phyloP scores from a whole-genome alignment of 2,329 filamentous ascomycete species.

The Tolypocladium sp. region DNA sequence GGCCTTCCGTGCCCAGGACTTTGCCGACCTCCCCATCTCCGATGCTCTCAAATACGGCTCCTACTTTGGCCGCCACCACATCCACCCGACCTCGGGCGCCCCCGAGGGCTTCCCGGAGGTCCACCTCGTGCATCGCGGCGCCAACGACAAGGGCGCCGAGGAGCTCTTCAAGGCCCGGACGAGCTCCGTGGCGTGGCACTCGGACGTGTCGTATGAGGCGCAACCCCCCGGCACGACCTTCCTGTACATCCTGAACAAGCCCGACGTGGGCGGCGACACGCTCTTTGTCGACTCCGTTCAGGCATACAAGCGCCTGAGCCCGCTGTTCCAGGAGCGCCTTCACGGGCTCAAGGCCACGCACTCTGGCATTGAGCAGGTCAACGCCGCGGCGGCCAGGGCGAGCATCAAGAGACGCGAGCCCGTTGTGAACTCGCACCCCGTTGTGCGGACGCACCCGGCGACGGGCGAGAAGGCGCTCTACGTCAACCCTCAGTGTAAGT shows the following conservation, averaged over 20 bases:
- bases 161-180: conserved; percentile 60
- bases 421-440: conserved; percentile 63
- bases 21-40: conserved; percentile 58
- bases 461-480: conserved; percentile 80
- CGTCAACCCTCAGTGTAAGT: conserved; percentile 73
- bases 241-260: conserved; percentile 77
- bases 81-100: conserved; percentile 69
- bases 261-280: conserved; percentile 73
- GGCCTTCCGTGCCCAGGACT: conserved; percentile 68
- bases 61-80: conserved; percentile 76
- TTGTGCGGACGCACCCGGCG: conserved; percentile 71
- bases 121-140: conserved; percentile 69
- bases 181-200: conserved; percentile 82
- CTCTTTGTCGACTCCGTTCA: conserved; percentile 71
- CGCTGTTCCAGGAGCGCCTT: conserved; percentile 68
- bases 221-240: conserved; percentile 89
- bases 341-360: conserved; percentile 76
- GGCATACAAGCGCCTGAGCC: conserved; percentile 74
- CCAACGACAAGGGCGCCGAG: conserved; percentile 34
- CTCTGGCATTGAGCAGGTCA: conserved; percentile 73
- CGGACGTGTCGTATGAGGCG: conserved; percentile 77
- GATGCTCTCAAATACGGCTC: conserved; percentile 60
- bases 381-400: conserved; percentile 55
- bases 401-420: conserved; percentile 69
- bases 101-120: conserved; percentile 66